Evolutionary conservation across 306 rosid genomes (phyloP), one percentile per base, ranked within the genome.

Genomic region (Clitoria ternatea): DNA sequence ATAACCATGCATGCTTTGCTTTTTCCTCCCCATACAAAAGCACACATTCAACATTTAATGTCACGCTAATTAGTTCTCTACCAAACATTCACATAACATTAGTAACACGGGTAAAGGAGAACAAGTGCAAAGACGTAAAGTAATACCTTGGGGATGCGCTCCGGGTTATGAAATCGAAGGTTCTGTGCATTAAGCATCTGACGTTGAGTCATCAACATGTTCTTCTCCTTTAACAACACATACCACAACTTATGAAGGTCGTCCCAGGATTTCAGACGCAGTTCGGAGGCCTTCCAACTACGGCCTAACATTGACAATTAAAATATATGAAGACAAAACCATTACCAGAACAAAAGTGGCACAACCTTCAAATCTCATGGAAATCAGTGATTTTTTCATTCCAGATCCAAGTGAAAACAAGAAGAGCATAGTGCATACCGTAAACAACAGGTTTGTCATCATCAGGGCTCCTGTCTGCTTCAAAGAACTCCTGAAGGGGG

Each of bases 181-280:
- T 91, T 89, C 77, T 95, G 97, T 5, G 99, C 86, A 36, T 89
- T 44, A 79, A 95, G 99, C 97, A 95, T 95, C 81, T 95, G 96
- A 4, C 97, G 92, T 39, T 95, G 99, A 55, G 96, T 91, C 96
- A 89, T 95, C 76, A 95, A 64, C 96, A 91, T 87, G 79, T 95
- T 95, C 77, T 89, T 91, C 88, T 91, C 99, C 91, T 91, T 91
- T 68, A 95, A 82, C 73, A 94, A 78, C 32, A 91, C 96, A 80
- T 78, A 89, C 99, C 99, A 91, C 63, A 94, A 79, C 79, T 94
- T 91, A 27, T 89, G 77, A 75, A 94, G 97, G 81, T 94, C 96
- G 30, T 89, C 97, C 99, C 99, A 94, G 33, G 99, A 94, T 80
- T 89, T 94, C 70, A 95, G 65, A 24, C 96, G 92, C 73, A 95